phyloP scores from a whole-genome alignment of 495 filamentous ascomycete species.

The Penicillium dipodomyicola region DNA sequence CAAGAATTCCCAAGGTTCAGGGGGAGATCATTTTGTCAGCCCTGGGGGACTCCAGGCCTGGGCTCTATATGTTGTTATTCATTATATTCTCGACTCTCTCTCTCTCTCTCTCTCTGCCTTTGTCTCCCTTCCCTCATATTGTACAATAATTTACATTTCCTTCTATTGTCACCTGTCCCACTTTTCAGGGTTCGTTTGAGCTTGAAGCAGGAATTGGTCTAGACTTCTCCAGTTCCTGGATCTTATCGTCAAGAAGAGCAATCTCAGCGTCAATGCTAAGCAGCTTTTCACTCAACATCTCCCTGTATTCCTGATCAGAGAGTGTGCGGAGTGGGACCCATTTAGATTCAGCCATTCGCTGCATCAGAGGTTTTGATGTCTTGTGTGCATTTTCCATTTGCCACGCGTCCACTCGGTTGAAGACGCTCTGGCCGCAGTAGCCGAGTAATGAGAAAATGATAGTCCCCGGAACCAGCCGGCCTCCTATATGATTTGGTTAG shows the following conservation, averaged over 20 bases:
- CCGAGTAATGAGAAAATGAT: slow-evolving; percentile 65
- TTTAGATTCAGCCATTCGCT: slow-evolving; percentile 59
- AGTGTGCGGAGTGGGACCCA: slow-evolving; percentile 80
- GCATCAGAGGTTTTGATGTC: slow-evolving; percentile 41
- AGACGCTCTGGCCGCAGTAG: slow-evolving; percentile 56
- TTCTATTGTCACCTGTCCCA: neutral
- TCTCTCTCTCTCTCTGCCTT: neutral
- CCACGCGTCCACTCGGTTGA: slow-evolving; percentile 53
- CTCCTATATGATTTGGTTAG: slow-evolving; percentile 32
- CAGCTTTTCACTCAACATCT: slow-evolving; percentile 72
- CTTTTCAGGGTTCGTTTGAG: slow-evolving; percentile 12
- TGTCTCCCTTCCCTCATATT: neutral
- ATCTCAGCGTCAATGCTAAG: slow-evolving; percentile 81
- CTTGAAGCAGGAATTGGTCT: slow-evolving; percentile 12
- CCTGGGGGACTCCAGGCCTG: neutral
- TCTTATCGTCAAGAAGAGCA: slow-evolving; percentile 79
- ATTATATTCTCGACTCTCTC: neutral
- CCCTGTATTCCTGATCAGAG: slow-evolving; percentile 74
- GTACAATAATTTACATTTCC: slow-evolving; percentile 11
- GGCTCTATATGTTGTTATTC: neutral
- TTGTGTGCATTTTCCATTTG: slow-evolving; percentile 37
- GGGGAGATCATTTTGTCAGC: slow-evolving; percentile 7
- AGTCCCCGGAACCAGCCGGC: slow-evolving; percentile 55
- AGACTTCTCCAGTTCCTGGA: slow-evolving; percentile 51
- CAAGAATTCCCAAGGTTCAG: slow-evolving; percentile 7